Percentiles rank a stretch among this genome's conserved stretches.
Evolutionary conservation across 768 basidiomycete genomes (phyloP).

Genomic region (Rhizopogon sp.): DNA sequence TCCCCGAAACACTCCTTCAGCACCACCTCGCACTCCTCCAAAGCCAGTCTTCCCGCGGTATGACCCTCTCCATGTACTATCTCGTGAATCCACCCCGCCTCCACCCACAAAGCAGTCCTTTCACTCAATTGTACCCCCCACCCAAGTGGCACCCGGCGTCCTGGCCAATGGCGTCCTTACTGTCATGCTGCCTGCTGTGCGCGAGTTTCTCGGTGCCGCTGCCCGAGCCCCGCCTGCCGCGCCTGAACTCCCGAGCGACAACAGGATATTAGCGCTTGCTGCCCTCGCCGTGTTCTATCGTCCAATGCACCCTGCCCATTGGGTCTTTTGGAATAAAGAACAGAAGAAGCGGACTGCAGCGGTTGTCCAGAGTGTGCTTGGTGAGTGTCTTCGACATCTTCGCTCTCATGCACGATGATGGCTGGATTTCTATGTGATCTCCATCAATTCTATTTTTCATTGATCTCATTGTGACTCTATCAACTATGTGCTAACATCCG

Average conservation of each 20-base stretch:
- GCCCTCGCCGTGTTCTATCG: slow-evolving; percentile 57
- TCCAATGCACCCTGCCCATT: slow-evolving; percentile 51
- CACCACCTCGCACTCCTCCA: slow-evolving; percentile 18
- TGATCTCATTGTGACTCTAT: not conserved
- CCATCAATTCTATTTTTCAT: not conserved
- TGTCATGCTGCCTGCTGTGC: slow-evolving; percentile 43
- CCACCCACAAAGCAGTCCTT: slow-evolving; percentile 14
- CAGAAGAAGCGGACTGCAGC: slow-evolving; percentile 43
- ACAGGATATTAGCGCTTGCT: slow-evolving; percentile 47
- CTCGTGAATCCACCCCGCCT: slow-evolving; percentile 13
- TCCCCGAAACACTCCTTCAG: slow-evolving; percentile 14
- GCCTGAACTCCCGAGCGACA: slow-evolving; percentile 35
- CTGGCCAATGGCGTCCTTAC: slow-evolving; percentile 39
- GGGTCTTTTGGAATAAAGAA: slow-evolving; percentile 59
- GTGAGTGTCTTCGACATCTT: slow-evolving; percentile 33
- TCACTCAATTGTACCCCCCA: slow-evolving; percentile 14
- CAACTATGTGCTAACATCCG: not conserved
- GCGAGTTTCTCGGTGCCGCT: slow-evolving; percentile 40
- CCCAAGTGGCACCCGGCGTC: slow-evolving; percentile 29
- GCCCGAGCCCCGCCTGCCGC: slow-evolving; percentile 34
- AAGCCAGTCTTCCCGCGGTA: slow-evolving; percentile 24
- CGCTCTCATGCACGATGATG: not conserved
- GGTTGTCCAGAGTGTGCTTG: slow-evolving; percentile 47
- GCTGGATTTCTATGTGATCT: not conserved
- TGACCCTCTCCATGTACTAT: slow-evolving; percentile 27